Evolutionary conservation across 1,284 basidiomycete genomes (phyloP).

Genomic region (Tilletia horrida): DNA sequence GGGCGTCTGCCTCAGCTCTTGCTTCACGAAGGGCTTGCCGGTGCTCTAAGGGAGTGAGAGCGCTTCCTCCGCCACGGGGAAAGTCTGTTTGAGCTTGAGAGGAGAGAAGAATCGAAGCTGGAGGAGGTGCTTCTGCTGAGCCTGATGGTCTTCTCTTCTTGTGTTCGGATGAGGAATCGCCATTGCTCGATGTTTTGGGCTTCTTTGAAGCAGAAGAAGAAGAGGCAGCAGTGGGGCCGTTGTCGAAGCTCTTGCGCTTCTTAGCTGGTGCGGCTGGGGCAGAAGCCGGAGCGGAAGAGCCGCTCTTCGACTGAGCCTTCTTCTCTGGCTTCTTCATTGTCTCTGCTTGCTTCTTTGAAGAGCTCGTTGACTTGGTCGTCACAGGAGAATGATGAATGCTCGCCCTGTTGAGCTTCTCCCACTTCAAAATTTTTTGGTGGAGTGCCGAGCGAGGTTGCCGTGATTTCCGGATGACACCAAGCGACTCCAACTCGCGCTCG

Average conservation of each 20-base stretch:
- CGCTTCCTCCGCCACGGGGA: conserved; percentile 74
- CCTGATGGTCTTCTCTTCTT: not conserved
- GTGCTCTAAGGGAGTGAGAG: conserved; percentile 84
- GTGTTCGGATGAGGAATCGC: not conserved
- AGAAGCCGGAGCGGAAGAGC: not conserved
- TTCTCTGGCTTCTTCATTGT: too few relatives aligned
- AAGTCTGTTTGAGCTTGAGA: conserved; percentile 75
- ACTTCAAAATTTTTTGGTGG: not conserved
- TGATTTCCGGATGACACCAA: too few relatives aligned
- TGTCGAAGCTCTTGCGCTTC: conserved; percentile 18
- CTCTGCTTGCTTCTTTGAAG: too few relatives aligned
- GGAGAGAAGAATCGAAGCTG: conserved; percentile 16
- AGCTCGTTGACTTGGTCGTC: not conserved
- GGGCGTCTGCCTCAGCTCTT: conserved; percentile 70
- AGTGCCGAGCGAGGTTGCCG: not conserved
- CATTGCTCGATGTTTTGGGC: not conserved
- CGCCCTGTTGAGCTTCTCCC: not conserved
- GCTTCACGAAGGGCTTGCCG: conserved; percentile 81
- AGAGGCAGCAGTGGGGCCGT: not conserved
- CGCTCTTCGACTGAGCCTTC: too few relatives aligned
- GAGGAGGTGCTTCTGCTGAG: not conserved
- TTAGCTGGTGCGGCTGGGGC: not conserved
- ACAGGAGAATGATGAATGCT: not conserved
- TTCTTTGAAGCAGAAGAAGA: not conserved
- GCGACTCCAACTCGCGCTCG: not conserved